Conservation (phyloP, 176 grass and related monocot species). For the Triticum timopheevii region DNA sequence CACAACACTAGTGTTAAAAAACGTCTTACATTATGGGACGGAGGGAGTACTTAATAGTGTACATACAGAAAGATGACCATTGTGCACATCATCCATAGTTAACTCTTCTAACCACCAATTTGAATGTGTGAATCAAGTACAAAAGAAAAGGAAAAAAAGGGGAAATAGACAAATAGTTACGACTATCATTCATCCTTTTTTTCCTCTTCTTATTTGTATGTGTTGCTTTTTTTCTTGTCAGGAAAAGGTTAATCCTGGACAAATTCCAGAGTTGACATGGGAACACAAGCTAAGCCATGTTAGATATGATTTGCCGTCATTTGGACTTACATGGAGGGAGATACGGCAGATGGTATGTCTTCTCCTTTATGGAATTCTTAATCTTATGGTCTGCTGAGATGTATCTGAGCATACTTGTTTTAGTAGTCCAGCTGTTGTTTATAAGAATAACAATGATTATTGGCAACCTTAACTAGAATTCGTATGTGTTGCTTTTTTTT, state of each 20-base stretch:
- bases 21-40: no score
- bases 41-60: not conserved
- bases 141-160: not conserved
- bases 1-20: no score
- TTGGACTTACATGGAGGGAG: constrained; percentile 70
- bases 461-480: not conserved
- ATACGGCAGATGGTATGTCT: constrained; percentile 54
- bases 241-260: constrained; percentile 45
- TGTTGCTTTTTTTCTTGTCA: not conserved
- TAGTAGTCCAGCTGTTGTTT: constrained; percentile 7
- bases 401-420: not conserved
- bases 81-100: constrained; percentile 1
- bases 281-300: constrained; percentile 56
- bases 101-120: not conserved
- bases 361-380: constrained; percentile 14
- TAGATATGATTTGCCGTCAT: constrained; percentile 51
- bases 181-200: not conserved
- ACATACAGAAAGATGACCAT: not conserved
- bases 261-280: constrained; percentile 68
- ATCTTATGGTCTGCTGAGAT: constrained; percentile 3
- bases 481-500: constrained; percentile 3
- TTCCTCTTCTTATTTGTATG: no score
- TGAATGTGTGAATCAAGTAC: not conserved
- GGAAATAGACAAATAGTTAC: not conserved
- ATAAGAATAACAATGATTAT: constrained; percentile 25